phyloP scores from a whole-genome alignment of 2,329 filamentous ascomycete genomes.

The Neoascochyta sp. region DNA sequence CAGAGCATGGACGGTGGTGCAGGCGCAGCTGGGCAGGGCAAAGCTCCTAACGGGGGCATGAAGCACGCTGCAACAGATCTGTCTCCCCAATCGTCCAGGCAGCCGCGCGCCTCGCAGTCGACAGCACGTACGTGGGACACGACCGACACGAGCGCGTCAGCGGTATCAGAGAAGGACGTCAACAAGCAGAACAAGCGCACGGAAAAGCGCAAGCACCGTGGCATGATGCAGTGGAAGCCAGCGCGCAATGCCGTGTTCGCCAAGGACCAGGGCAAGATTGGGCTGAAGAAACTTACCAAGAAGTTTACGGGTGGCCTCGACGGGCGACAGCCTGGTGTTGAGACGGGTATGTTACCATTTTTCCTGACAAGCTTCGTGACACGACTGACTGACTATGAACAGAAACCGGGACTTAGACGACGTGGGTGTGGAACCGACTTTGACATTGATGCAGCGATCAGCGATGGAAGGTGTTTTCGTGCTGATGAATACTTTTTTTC shows the following conservation, averaged over 20 bases:
- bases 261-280: slow-evolving; percentile 81
- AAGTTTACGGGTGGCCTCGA: slow-evolving; percentile 67
- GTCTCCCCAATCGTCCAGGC: slow-evolving; percentile 16
- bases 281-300: slow-evolving; percentile 69
- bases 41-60: slow-evolving; percentile 15
- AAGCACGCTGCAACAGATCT: slow-evolving; percentile 29
- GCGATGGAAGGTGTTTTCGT: slow-evolving; percentile 5
- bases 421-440: too few relatives aligned
- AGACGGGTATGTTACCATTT: slow-evolving; percentile 54
- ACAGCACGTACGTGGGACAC: slow-evolving; percentile 28
- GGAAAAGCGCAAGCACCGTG: slow-evolving; percentile 80
- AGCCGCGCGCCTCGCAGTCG: slow-evolving; percentile 22
- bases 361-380: slow-evolving; percentile 5
- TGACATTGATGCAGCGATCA: too few relatives aligned
- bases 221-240: slow-evolving; percentile 93
- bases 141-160: slow-evolving; percentile 11
- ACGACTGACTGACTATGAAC: slow-evolving; percentile 10
- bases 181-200: slow-evolving; percentile 64
- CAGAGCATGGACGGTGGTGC: slow-evolving; percentile 19
- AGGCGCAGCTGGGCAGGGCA: slow-evolving; percentile 11
- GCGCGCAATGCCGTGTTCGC: slow-evolving; percentile 82
- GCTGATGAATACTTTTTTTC: not conserved
- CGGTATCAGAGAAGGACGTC: slow-evolving; percentile 53
- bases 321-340: slow-evolving; percentile 81
- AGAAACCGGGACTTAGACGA: slow-evolving; percentile 23